Percentiles rank a stretch among this genome's conserved stretches.
Evolutionary conservation across 768 basidiomycete species (phyloP).

Genomic region (Paxillus rubicundulus): DNA sequence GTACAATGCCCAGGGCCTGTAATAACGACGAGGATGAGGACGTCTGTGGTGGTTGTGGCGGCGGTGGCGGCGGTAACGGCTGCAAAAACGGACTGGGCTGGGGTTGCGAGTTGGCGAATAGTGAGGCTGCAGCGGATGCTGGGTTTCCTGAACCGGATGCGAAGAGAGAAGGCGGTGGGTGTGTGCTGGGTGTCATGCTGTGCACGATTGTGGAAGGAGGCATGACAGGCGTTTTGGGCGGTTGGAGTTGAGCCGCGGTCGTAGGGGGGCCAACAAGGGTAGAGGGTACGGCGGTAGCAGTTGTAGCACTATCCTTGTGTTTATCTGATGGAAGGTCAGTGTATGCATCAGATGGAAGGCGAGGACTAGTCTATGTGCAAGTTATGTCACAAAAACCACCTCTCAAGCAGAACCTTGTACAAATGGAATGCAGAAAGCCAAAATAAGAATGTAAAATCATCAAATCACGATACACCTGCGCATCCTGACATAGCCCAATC

Average conservation of each 20-base stretch:
- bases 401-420: neutral
- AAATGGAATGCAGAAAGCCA: neutral
- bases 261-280: constrained; percentile 5
- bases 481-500: no score
- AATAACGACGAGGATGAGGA: constrained; percentile 24
- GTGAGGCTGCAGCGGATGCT: constrained; percentile 11
- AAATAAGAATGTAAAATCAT: neutral
- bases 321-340: constrained; percentile 21
- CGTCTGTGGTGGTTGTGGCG: constrained; percentile 15
- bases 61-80: constrained; percentile 13
- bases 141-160: constrained; percentile 16
- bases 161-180: constrained; percentile 29
- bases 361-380: neutral
- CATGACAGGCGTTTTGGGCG: constrained; percentile 19
- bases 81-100: constrained; percentile 31
- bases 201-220: constrained; percentile 12
- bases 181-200: constrained; percentile 33
- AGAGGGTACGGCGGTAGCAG: constrained; percentile 17
- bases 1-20: constrained; percentile 23
- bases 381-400: neutral
- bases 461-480: neutral
- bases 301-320: constrained; percentile 15
- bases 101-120: constrained; percentile 23
- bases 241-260: constrained; percentile 1
- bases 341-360: neutral